Evolutionary conservation across 2,329 filamentous ascomycete species (phyloP).

Genomic region (Microcyclospora pomicola): DNA sequence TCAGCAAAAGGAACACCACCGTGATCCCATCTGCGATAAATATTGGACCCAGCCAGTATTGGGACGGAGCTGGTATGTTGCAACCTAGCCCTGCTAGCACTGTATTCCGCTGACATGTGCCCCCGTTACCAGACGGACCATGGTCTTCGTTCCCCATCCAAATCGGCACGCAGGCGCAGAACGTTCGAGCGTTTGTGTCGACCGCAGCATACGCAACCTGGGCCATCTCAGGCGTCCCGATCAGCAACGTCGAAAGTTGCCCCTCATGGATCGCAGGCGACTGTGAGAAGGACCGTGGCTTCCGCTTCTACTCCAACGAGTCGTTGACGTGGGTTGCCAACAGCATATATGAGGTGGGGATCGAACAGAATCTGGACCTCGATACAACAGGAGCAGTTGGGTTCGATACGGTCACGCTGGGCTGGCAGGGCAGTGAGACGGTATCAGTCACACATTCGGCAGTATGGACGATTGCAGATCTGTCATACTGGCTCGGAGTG

Average conservation of each 20-base stretch:
- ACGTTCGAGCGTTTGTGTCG: slow-evolving; percentile 20
- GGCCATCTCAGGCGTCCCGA: slow-evolving; percentile 9
- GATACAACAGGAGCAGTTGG: slow-evolving; percentile 18
- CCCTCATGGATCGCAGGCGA: slow-evolving; percentile 13
- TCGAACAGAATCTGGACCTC: slow-evolving; percentile 40
- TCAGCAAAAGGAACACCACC: no score
- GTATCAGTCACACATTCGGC: slow-evolving; percentile 15
- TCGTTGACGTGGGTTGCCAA: slow-evolving; percentile 48
- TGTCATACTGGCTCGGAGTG: slow-evolving; percentile 20
- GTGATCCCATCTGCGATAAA: slow-evolving; percentile 18
- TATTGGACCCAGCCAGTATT: slow-evolving; percentile 24
- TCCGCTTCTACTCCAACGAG: slow-evolving; percentile 35
- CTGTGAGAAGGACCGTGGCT: slow-evolving; percentile 19
- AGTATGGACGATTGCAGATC: neutral
- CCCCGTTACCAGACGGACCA: slow-evolving; percentile 13
- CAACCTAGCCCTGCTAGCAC: no score
- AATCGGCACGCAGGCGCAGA: slow-evolving; percentile 20
- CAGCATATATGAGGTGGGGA: slow-evolving; percentile 47
- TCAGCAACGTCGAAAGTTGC: slow-evolving; percentile 14
- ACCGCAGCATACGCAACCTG: slow-evolving; percentile 20
- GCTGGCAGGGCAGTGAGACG: slow-evolving; percentile 22
- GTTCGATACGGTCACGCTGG: slow-evolving; percentile 22
- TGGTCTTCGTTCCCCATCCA: slow-evolving; percentile 27
- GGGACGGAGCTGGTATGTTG: slow-evolving; percentile 21
- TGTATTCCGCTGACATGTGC: no score